phyloP scores from a whole-genome alignment of 768 basidiomycete genomes.

The Xerocomus brunneocitrinus region DNA sequence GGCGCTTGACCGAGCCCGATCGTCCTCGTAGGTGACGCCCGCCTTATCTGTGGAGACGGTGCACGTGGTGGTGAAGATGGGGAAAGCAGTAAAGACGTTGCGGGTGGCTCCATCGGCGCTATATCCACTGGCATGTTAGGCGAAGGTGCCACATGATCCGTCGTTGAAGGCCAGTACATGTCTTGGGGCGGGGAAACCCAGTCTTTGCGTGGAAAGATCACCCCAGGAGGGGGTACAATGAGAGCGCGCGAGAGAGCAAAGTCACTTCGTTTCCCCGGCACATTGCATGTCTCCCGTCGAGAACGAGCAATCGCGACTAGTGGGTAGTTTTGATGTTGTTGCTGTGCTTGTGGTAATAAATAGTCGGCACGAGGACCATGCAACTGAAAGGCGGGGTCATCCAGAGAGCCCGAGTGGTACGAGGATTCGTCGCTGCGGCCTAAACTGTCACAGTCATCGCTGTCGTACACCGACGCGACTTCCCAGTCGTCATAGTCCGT shows the following conservation, averaged over 20 bases:
- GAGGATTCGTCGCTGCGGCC: constrained; percentile 18
- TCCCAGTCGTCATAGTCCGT: constrained; percentile 24
- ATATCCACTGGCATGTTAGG: constrained; percentile 1
- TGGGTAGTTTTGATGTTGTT: constrained; percentile 10
- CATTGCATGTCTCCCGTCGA: constrained; percentile 9
- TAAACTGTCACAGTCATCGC: constrained; percentile 26
- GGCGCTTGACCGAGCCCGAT: constrained; percentile 7
- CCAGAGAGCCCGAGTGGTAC: constrained; percentile 1
- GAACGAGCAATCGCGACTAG: background rate
- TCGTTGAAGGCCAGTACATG: constrained; percentile 6
- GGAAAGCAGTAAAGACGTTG: constrained; percentile 12
- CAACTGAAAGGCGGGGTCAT: constrained; percentile 6
- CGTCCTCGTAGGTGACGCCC: constrained; percentile 12
- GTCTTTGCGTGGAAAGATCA: constrained; percentile 22
- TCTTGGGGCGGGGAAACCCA: constrained; percentile 15
- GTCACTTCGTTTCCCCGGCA: constrained; percentile 7
- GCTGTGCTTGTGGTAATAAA: constrained; percentile 11
- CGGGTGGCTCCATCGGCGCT: constrained; percentile 6
- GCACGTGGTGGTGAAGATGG: constrained; percentile 12
- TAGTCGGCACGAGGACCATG: constrained; percentile 14
- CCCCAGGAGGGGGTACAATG: constrained; percentile 25
- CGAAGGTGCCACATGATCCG: constrained; percentile 1
- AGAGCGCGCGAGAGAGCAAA: constrained; percentile 3
- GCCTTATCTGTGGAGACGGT: constrained; percentile 9
- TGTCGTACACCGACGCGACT: constrained; percentile 26